Percentiles rank a stretch among this genome's conserved stretches.
phyloP scores from a whole-genome alignment of 768 basidiomycete species.

The Macrolepiota dolichaula region DNA sequence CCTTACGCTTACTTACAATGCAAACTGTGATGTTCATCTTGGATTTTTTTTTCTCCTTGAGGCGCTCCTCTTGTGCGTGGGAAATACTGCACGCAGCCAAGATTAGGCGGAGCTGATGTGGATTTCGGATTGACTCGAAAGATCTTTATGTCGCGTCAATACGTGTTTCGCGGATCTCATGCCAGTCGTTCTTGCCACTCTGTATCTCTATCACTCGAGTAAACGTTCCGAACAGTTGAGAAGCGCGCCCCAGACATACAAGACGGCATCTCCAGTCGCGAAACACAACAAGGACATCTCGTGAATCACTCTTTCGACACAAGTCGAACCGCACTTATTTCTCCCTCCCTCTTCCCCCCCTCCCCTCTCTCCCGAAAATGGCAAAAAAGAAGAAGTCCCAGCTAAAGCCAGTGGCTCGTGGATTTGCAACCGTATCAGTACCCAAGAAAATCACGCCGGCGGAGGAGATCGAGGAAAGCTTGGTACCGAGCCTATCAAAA shows the following conservation, averaged over 20 bases:
- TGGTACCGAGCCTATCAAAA: constrained; percentile 19
- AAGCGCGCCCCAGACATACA: not conserved
- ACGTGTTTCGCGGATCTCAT: not conserved
- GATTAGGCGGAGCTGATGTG: not conserved
- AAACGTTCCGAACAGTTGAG: not conserved
- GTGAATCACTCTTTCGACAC: not conserved
- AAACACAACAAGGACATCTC: not conserved
- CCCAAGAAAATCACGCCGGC: constrained; percentile 62
- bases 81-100: not conserved
- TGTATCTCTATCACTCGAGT: not conserved
- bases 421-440: constrained; percentile 79
- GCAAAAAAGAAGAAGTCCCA: constrained; percentile 86
- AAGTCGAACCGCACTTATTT: not conserved
- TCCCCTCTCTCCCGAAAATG: constrained; percentile 35
- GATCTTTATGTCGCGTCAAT: not conserved
- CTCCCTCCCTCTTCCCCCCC: not conserved
- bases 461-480: constrained; percentile 18
- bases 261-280: not conserved
- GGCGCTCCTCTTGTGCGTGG: not conserved
- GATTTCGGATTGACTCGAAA: not conserved
- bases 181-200: not conserved
- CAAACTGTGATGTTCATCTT: not conserved
- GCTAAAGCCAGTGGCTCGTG: constrained; percentile 68
- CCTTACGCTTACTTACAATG: not conserved
- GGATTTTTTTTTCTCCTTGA: not conserved